Percentiles rank a stretch among this genome's conserved stretches.
These are phyloP conservation scores for Saccharomycopsis microspora DNA, from an alignment of 805 yeast genomes.

Conservation along the genomic window DNA sequence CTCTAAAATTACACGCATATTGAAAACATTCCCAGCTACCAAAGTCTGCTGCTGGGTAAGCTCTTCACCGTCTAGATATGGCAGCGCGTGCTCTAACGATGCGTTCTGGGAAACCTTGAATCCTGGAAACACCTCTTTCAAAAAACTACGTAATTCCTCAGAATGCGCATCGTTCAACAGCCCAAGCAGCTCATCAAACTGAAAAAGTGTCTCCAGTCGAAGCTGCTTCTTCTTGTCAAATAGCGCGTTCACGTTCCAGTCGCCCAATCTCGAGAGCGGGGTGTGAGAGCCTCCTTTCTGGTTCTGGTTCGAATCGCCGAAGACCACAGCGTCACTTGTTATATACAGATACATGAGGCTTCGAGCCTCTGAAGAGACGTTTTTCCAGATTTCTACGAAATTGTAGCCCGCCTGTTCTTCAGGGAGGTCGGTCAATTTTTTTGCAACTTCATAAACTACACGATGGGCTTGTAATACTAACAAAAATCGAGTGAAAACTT, in stretches of 20 bases:
- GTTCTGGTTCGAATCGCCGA: constrained; percentile 2
- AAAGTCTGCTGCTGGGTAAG: constrained; percentile 50
- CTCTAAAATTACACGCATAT: constrained; percentile 70
- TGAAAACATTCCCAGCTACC: constrained; percentile 61
- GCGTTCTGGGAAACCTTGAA: constrained; percentile 24
- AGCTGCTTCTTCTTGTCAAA: constrained; percentile 6
- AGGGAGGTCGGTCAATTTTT: constrained; percentile 18
- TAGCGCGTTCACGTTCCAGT: constrained; percentile 11
- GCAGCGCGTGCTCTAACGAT: constrained; percentile 26
- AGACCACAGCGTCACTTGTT: constrained; percentile 14
- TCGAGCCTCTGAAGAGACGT: constrained; percentile 30
- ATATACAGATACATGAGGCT: constrained; percentile 28
- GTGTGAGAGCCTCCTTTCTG: constrained; percentile 5
- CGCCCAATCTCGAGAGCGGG: constrained; percentile 7
- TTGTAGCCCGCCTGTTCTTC: constrained; percentile 24
- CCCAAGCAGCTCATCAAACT: constrained; percentile 21
- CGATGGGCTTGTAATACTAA: constrained; percentile 61
- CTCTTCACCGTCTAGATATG: constrained; percentile 51
- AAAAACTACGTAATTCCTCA: constrained; percentile 29
- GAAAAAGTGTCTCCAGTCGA: constrained; percentile 19
- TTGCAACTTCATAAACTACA: constrained; percentile 47
- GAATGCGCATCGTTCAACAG: constrained; percentile 23
- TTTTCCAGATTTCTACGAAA: constrained; percentile 32
- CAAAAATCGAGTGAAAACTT: constrained; percentile 51
- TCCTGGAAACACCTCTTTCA: constrained; percentile 66